These are phyloP conservation scores for Mycena amicta DNA, from an alignment of 768 basidiomycete genomes.

Conservation along the genomic window DNA sequence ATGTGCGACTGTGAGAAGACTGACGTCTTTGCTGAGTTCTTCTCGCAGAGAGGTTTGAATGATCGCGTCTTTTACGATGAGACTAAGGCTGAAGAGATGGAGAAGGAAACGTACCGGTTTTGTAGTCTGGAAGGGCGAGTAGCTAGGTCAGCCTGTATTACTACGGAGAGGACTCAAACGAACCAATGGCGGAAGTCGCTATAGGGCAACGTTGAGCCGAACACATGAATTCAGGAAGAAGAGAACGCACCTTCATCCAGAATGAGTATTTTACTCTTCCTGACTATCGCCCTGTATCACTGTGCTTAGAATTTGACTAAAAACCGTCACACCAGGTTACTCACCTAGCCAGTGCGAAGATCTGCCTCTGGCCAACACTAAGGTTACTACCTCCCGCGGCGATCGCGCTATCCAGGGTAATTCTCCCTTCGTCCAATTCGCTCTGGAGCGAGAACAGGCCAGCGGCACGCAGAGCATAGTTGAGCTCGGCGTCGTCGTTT, in stretches of 20 bases:
- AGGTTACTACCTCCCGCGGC: constrained; percentile 11
- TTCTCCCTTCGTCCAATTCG: constrained; percentile 24
- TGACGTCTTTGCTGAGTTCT: constrained; percentile 36
- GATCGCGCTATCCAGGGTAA: constrained; percentile 12
- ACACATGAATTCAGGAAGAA: constrained; percentile 7
- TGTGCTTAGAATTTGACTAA: background rate
- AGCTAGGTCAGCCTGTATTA: background rate
- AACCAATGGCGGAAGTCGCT: constrained; percentile 19
- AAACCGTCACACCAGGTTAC: background rate
- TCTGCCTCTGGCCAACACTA: constrained; percentile 7
- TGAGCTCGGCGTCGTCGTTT: constrained; percentile 65
- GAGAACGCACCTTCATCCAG: constrained; percentile 12
- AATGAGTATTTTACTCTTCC: constrained; percentile 12
- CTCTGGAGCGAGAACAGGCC: constrained; percentile 34
- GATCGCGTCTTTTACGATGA: constrained; percentile 24
- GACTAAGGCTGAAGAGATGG: background rate
- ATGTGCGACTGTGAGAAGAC: constrained; percentile 33
- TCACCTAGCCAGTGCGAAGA: constrained; percentile 29
- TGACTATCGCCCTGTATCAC: constrained; percentile 28
- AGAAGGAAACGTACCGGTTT: constrained; percentile 28
- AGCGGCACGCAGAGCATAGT: constrained; percentile 32
- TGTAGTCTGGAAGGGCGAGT: constrained; percentile 33
- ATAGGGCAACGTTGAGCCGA: background rate
- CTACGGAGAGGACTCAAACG: background rate
- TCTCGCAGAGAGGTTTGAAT: constrained; percentile 45